Evolutionary conservation across 2,329 filamentous ascomycete species (phyloP).

Genomic region (Rhinocladiella similis): DNA sequence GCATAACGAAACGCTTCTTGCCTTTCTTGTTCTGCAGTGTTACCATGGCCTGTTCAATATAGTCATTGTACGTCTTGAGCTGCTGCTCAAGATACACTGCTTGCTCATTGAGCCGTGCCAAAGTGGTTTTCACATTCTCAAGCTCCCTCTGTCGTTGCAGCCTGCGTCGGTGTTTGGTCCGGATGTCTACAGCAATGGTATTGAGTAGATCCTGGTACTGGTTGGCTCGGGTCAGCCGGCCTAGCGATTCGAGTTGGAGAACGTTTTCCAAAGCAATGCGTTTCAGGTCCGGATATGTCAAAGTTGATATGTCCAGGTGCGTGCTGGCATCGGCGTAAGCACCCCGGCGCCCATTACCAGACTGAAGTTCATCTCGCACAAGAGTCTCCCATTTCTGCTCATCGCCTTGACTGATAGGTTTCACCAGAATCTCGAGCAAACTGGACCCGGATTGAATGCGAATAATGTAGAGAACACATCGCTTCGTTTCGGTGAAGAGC

Average conservation of each 20-base stretch:
- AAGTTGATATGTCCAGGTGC: slow-evolving; percentile 82
- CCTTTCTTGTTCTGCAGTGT: slow-evolving; percentile 96
- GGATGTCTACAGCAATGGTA: slow-evolving; percentile 92
- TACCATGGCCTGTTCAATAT: slow-evolving; percentile 97
- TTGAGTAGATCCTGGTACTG: slow-evolving; percentile 98
- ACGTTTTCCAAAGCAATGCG: slow-evolving; percentile 92
- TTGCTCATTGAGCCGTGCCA: slow-evolving; percentile 56
- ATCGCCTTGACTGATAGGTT: slow-evolving; percentile 82
- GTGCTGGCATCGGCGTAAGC: slow-evolving; percentile 86
- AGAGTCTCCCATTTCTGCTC: slow-evolving; percentile 83
- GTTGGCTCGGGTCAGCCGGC: slow-evolving; percentile 82
- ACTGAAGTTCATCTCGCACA: slow-evolving; percentile 76
- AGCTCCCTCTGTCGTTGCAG: slow-evolving; percentile 90
- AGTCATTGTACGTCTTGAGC: slow-evolving; percentile 96
- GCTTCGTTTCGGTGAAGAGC: slow-evolving; percentile 97
- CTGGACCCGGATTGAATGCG: slow-evolving; percentile 89
- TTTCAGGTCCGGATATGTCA: slow-evolving; percentile 91
- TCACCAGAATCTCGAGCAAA: slow-evolving; percentile 92
- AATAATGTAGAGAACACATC: slow-evolving; percentile 96
- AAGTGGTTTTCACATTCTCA: slow-evolving; percentile 58
- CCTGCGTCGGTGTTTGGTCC: slow-evolving; percentile 90
- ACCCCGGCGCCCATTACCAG: slow-evolving; percentile 67
- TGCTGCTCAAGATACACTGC: slow-evolving; percentile 91
- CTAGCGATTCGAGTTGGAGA: slow-evolving; percentile 80
- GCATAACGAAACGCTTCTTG: slow-evolving; percentile 89